Evolutionary conservation across 768 basidiomycete genomes (phyloP).

Genomic region (Lactarius sanguifluus): DNA sequence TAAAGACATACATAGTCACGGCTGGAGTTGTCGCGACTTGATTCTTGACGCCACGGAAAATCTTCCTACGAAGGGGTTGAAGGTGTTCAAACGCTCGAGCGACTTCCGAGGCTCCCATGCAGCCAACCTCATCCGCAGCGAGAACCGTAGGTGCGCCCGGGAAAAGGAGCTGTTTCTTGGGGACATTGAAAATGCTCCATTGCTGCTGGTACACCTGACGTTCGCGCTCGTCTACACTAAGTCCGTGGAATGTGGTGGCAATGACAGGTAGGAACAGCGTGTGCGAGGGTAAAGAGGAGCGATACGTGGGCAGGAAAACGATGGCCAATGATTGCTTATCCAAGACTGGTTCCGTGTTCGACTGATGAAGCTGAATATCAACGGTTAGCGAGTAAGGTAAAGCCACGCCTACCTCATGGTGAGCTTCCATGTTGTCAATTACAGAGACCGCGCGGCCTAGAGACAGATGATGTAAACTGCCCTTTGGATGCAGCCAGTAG

Average conservation of each 20-base stretch:
- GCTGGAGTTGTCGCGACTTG: constrained; percentile 55
- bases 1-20: constrained; percentile 59
- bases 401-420: constrained; percentile 39
- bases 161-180: constrained; percentile 32
- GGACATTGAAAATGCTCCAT: constrained; percentile 35
- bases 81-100: constrained; percentile 24
- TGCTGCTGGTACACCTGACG: constrained; percentile 36
- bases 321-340: constrained; percentile 63
- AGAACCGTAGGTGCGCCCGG: constrained; percentile 34
- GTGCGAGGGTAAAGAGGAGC: constrained; percentile 39
- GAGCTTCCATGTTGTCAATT: constrained; percentile 40
- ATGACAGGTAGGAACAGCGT: constrained; percentile 60
- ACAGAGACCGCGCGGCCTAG: constrained; percentile 40
- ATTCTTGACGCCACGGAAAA: constrained; percentile 40
- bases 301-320: constrained; percentile 59
- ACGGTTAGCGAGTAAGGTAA: constrained; percentile 35
- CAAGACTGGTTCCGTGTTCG: constrained; percentile 39
- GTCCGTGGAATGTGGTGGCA: constrained; percentile 29
- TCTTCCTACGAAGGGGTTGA: constrained; percentile 24
- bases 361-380: constrained; percentile 45
- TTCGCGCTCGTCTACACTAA: constrained; percentile 31
- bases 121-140: constrained; percentile 18
- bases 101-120: constrained; percentile 25
- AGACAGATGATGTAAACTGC: constrained; percentile 33
- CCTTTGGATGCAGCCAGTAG: constrained; percentile 33